These are phyloP conservation scores for Saccharomyces hybrid DNA, from an alignment of 1,139 yeast genomes.

Conservation along the genomic window DNA sequence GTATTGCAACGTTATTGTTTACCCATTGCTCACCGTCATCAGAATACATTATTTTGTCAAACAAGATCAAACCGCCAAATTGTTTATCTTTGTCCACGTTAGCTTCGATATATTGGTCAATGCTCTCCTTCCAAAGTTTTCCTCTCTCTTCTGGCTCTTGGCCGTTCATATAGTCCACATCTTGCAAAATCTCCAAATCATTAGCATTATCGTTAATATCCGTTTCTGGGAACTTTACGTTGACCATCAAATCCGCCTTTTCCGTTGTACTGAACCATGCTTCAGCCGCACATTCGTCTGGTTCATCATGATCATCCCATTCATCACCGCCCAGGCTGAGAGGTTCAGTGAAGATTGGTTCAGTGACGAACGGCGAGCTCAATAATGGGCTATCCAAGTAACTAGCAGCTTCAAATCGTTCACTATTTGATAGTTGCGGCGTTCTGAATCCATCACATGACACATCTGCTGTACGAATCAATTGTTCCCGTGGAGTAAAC, in stretches of 20 bases:
- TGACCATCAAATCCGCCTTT: background rate
- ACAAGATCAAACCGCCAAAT: slow-evolving; percentile 11
- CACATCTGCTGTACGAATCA: slow-evolving; percentile 27
- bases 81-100: slow-evolving; percentile 5
- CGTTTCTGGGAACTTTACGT: background rate
- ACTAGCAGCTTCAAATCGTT: background rate
- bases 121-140: background rate
- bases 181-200: background rate
- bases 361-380: background rate
- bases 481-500: slow-evolving; percentile 24
- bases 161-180: background rate
- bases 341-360: background rate
- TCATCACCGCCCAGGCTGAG: background rate
- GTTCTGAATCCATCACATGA: slow-evolving; percentile 25
- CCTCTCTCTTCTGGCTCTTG: background rate
- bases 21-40: slow-evolving; percentile 26
- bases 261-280: slow-evolving; percentile 8
- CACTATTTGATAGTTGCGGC: background rate
- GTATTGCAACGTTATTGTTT: slow-evolving; percentile 10
- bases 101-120: background rate
- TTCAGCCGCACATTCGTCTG: slow-evolving; percentile 6
- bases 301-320: background rate
- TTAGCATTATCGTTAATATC: background rate
- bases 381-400: background rate
- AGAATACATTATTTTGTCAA: slow-evolving; percentile 18